phyloP scores from a whole-genome alignment of 2,329 filamentous ascomycete genomes.

The Hortaea werneckii region DNA sequence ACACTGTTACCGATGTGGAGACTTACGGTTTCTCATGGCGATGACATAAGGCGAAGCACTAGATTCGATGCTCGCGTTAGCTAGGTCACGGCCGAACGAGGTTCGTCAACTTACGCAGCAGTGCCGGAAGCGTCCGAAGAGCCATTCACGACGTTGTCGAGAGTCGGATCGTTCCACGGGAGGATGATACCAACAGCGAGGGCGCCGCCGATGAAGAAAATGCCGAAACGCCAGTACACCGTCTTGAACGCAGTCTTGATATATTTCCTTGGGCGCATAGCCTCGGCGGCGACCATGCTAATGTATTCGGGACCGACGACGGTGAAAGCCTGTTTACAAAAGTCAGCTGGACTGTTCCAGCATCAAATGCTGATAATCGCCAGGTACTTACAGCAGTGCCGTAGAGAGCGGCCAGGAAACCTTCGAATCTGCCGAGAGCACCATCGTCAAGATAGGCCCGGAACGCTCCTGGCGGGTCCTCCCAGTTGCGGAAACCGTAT shows the following conservation, averaged over 20 bases:
- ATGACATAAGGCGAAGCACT: slow-evolving; percentile 27
- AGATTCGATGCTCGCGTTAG: neutral
- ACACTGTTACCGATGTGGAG: neutral
- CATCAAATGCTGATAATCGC: too few relatives aligned
- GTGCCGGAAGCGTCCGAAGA: slow-evolving; percentile 14
- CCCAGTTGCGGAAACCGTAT: slow-evolving; percentile 34
- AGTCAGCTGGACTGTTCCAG: neutral
- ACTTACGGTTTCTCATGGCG: slow-evolving; percentile 26
- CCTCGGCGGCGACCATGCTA: slow-evolving; percentile 39
- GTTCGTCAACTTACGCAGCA: slow-evolving; percentile 8
- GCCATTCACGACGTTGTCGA: slow-evolving; percentile 18
- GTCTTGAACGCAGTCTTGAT: slow-evolving; percentile 42
- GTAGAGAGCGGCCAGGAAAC: slow-evolving; percentile 21
- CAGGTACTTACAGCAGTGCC: neutral
- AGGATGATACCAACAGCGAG: slow-evolving; percentile 37
- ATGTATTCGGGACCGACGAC: slow-evolving; percentile 39
- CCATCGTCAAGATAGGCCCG: slow-evolving; percentile 20
- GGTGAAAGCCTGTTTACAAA: slow-evolving; percentile 29
- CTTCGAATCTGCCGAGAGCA: slow-evolving; percentile 24
- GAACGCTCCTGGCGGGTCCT: slow-evolving; percentile 15
- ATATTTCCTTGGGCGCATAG: slow-evolving; percentile 35
- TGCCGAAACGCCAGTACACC: slow-evolving; percentile 38
- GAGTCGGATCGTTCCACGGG: slow-evolving; percentile 23
- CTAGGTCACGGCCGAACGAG: too few relatives aligned
- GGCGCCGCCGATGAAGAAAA: slow-evolving; percentile 40